phyloP scores from a whole-genome alignment of 768 basidiomycete genomes.

The Podaxis carcinomalis region DNA sequence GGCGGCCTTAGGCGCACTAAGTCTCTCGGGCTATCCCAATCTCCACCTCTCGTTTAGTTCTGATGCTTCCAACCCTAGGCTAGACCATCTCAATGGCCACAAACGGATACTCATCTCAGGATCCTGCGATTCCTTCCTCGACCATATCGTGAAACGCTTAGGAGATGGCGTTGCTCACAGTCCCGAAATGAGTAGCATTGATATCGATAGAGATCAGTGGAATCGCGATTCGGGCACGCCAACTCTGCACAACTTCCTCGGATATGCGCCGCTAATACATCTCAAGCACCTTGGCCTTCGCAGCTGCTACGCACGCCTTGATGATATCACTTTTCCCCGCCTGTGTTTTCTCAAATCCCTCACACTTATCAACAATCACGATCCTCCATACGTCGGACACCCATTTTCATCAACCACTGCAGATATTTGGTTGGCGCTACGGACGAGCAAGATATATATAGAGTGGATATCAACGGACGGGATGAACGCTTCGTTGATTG shows the following conservation, averaged over 20 bases:
- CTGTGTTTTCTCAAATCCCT: conserved; percentile 5
- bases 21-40: not conserved
- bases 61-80: not conserved
- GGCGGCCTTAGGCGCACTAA: not conserved
- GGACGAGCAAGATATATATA: not conserved
- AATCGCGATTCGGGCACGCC: not conserved
- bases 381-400: not conserved
- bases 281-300: conserved; percentile 6
- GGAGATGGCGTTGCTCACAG: conserved; percentile 2
- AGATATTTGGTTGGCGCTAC: conserved; percentile 5
- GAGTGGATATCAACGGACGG: conserved; percentile 3
- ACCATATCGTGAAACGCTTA: conserved; percentile 3
- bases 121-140: not conserved
- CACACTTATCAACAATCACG: not conserved
- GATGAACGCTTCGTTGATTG: not conserved
- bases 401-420: not conserved
- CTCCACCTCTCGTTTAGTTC: conserved; percentile 5
- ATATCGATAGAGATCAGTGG: not conserved
- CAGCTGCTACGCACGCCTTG: conserved; percentile 3
- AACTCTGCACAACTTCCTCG: not conserved
- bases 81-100: conserved; percentile 2
- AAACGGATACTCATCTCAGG: conserved; percentile 5
- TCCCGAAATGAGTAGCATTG: conserved; percentile 8
- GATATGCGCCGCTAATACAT: not conserved
- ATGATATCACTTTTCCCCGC: conserved; percentile 1